Evolutionary conservation across 2,329 filamentous ascomycete species (phyloP).

Genomic region (Cladosporium velox): DNA sequence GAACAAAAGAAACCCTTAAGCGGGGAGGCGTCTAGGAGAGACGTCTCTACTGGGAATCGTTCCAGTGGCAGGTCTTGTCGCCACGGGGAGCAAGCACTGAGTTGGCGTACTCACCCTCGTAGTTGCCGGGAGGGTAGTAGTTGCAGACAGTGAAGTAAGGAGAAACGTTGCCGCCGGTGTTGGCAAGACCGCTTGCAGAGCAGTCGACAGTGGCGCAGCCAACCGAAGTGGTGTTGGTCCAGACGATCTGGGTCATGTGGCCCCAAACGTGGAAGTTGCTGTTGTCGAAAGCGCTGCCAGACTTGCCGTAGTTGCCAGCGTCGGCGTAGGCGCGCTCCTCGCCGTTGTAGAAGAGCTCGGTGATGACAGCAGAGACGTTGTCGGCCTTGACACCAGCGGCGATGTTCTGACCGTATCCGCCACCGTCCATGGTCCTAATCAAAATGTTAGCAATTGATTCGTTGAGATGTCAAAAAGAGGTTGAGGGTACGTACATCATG

Average conservation of each 20-base stretch:
- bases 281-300: constrained; percentile 58
- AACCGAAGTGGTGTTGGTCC: constrained; percentile 62
- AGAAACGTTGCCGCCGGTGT: constrained; percentile 44
- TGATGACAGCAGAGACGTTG: constrained; percentile 68
- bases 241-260: constrained; percentile 76
- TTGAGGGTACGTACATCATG: constrained; percentile 62
- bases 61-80: constrained; percentile 39
- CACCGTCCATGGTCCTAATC: constrained; percentile 56
- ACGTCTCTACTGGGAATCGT: constrained; percentile 24
- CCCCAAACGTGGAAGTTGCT: constrained; percentile 66
- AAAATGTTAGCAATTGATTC: constrained; percentile 37
- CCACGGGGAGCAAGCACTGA: constrained; percentile 48
- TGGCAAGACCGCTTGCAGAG: constrained; percentile 52
- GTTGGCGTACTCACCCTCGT: constrained; percentile 52
- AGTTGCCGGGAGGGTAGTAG: constrained; percentile 74
- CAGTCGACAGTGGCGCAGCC: constrained; percentile 65
- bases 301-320: constrained; percentile 53
- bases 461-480: not conserved
- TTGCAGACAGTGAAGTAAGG: constrained; percentile 86
- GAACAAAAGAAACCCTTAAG: constrained; percentile 12
- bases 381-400: constrained; percentile 63
- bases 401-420: constrained; percentile 88
- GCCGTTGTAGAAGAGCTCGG: constrained; percentile 85
- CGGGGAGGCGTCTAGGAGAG: not conserved
- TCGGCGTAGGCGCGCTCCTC: constrained; percentile 54